Evolutionary conservation across 805 yeast genomes (phyloP).

Genomic region (Spathaspora arborariae): DNA sequence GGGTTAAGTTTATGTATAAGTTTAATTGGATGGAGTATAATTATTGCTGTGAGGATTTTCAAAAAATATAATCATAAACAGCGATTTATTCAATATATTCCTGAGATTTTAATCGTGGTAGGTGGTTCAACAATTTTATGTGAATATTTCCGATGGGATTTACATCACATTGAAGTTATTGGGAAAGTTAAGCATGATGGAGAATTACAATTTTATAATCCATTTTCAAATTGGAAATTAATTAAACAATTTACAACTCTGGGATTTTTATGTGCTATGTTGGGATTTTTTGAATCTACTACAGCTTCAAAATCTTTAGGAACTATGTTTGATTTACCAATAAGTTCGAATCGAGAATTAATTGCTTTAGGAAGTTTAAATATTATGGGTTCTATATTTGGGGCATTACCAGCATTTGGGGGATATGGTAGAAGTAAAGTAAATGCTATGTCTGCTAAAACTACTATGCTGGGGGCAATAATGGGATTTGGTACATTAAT

Average conservation of each 20-base stretch:
- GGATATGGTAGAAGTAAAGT: constrained; percentile 93
- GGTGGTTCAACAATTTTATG: constrained; percentile 55
- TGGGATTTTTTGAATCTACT: constrained; percentile 91
- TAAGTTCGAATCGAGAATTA: constrained; percentile 84
- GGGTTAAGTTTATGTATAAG: constrained; percentile 62
- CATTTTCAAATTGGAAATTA: constrained; percentile 48
- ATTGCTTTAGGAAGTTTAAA: constrained; percentile 85
- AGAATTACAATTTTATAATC: constrained; percentile 48
- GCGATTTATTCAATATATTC: constrained; percentile 55
- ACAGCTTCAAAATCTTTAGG: constrained; percentile 89
- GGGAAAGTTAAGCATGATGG: constrained; percentile 59
- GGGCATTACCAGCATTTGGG: constrained; percentile 86
- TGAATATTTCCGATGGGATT: constrained; percentile 43
- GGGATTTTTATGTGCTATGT: constrained; percentile 67
- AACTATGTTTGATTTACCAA: constrained; percentile 61
- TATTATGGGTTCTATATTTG: constrained; percentile 58
- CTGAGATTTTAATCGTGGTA: constrained; percentile 83
- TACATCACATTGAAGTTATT: constrained; percentile 58
- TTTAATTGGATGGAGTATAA: constrained; percentile 46
- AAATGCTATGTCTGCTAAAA: constrained; percentile 78
- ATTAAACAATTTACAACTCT: constrained; percentile 62
- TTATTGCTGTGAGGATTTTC: constrained; percentile 40
- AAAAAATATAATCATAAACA: constrained; percentile 26
- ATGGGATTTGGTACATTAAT: constrained; percentile 75
- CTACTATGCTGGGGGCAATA: constrained; percentile 78